These are phyloP conservation scores for Citeromyces siamensis DNA, from an alignment of 1,139 yeast genomes.

Conservation along the genomic window DNA sequence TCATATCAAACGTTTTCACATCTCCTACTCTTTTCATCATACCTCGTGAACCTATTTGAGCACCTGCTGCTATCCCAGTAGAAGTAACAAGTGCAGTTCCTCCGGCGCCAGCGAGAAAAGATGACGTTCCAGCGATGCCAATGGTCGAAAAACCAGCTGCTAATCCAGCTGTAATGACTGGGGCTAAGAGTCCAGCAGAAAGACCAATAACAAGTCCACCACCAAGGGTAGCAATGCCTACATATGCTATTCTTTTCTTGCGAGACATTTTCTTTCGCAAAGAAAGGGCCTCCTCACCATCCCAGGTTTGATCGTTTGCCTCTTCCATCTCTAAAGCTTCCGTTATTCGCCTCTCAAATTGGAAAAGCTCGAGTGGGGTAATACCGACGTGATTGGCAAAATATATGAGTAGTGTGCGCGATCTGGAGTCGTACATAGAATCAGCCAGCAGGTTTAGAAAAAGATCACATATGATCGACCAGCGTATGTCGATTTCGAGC, in stretches of 20 bases:
- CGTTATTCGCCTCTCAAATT: conserved; percentile 84
- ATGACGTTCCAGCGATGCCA: conserved; percentile 85
- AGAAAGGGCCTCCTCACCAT: conserved; percentile 53
- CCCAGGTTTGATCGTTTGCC: conserved; percentile 58
- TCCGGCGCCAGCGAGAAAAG: conserved; percentile 92
- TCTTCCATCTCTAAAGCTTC: conserved; percentile 86
- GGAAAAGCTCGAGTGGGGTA: conserved; percentile 53
- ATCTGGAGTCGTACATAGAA: conserved; percentile 81
- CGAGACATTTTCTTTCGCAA: conserved; percentile 55
- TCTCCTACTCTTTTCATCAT: conserved; percentile 84
- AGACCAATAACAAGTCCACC: conserved; percentile 92
- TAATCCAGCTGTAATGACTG: conserved; percentile 95
- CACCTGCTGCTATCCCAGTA: conserved; percentile 87
- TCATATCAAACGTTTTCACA: conserved; percentile 86
- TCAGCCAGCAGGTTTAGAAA: conserved; percentile 72
- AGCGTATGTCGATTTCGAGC: conserved; percentile 65
- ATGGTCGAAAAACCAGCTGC: conserved; percentile 96
- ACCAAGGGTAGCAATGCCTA: conserved; percentile 94
- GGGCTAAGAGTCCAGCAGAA: conserved; percentile 92
- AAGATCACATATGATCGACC: conserved; percentile 90
- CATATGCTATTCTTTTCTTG: conserved; percentile 65
- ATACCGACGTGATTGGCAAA: conserved; percentile 58
- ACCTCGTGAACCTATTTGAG: conserved; percentile 75
- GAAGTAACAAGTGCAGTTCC: conserved; percentile 93
- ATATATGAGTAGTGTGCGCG: conserved; percentile 57